phyloP scores from a whole-genome alignment of 176 grass and related monocot genomes.

The Canna indica region DNA sequence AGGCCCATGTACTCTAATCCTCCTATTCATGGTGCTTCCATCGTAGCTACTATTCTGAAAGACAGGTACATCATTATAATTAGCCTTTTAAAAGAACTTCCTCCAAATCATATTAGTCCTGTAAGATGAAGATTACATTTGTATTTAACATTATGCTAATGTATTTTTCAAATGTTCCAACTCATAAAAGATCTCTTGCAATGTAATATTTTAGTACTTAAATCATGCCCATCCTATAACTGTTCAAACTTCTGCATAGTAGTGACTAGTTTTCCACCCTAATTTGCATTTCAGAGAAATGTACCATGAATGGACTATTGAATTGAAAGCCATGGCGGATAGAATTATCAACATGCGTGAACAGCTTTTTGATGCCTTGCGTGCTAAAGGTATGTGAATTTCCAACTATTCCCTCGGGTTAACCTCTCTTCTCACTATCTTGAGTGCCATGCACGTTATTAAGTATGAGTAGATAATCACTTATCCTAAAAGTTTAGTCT shows the following conservation, averaged over 20 bases:
- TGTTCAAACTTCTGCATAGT: neutral
- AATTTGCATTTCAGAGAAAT: slow-evolving; percentile 40
- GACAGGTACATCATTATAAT: slow-evolving; percentile 33
- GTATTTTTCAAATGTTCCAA: too few species aligned
- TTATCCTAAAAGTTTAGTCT: too few species aligned
- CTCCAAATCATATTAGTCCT: neutral
- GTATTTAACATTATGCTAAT: too few species aligned
- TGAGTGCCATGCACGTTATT: too few species aligned
- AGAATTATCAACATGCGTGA: slow-evolving; percentile 95
- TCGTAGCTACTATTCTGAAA: slow-evolving; percentile 86
- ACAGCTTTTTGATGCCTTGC: slow-evolving; percentile 67
- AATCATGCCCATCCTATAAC: neutral
- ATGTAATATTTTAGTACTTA: too few species aligned
- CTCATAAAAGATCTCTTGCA: too few species aligned
- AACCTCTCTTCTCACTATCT: neutral
- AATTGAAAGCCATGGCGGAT: slow-evolving; percentile 96
- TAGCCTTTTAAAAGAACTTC: neutral
- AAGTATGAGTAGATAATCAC: too few species aligned
- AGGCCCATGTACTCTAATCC: slow-evolving; percentile 99
- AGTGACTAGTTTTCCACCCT: neutral
- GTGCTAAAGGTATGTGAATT: slow-evolving; percentile 45
- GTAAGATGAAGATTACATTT: neutral
- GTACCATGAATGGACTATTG: slow-evolving; percentile 86
- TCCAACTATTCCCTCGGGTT: neutral
- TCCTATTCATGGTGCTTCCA: slow-evolving; percentile 92